Evolutionary conservation across 495 filamentous ascomycete species (phyloP), one percentile per base, ranked within the genome.

Genomic region (Pyrenopolyporus hunteri): DNA sequence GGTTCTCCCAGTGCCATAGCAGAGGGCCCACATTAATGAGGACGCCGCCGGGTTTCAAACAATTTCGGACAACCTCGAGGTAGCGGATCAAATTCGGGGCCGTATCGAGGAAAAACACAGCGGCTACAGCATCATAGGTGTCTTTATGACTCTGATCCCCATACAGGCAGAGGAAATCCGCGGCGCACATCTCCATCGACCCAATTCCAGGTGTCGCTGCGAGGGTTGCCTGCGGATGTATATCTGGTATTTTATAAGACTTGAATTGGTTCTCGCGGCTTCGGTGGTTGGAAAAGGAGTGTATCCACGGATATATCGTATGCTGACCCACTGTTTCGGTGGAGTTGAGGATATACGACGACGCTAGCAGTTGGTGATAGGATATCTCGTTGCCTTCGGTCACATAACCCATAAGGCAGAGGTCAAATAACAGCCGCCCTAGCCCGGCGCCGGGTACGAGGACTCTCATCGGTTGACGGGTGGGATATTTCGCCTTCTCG

Each of bases 101-200:
- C 3, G 94, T 98, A 71, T 98, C 95, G 25, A 98, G 88, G 78
- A 98, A 98, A 72, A 97, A 98, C 3, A 96, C 89, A 3, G 89
- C 90, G 1, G 88, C 85, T 2, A 98, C 92, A 0, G 87, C 92
- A 68, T 96, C 88, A 71, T 91, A 97, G 0, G 66, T 67, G 1
- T 80, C 83, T 22, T 73, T 73, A 42, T 90, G 81, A 13, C 78
- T 75, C 1, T 80, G 76, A 42, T 83, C 69, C 29, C 74, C 80
- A 73, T 98, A 97, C 2, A 90, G 67, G 4, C 87, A 84, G 44
- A 90, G 78, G 69, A 97, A 97, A 66, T 97, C 92, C 3, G 87
- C 88, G 3, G 90, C 85, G 4, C 83, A 83, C 92, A 98, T 97
- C 66, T 82, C 84, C 89, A 98, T 95, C 11, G 84, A 75, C 9